Base-by-base conservation (phyloP, 106 monocot species). In the Dioscorea alata region DNA sequence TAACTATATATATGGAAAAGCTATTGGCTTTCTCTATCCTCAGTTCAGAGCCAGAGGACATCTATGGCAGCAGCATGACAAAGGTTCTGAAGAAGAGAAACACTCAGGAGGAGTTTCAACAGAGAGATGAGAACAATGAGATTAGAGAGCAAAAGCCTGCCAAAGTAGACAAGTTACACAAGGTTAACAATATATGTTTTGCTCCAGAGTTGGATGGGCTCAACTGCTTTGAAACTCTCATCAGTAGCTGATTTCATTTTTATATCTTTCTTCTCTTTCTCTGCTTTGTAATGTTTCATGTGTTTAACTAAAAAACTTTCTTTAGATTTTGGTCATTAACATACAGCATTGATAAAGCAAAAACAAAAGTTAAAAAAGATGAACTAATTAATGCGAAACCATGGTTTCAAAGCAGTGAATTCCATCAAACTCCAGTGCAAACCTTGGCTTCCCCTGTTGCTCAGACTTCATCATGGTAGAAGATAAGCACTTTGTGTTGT, bases 121-220 rank as follows among this genome's bases (percentile, higher is more conserved):
- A 19, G 19, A 65, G 42, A 8, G 42, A 42, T 4, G 48, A 20
- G n/a, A 48, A 48, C 2, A 35, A 42, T 28, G 28, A 28, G 28
- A 28, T 28, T 3, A 28, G 28, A 28, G 28, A 28, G 28, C 28
- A 28, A 28, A 28, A 3, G 28, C 28, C 28, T 1, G 3, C 2
- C 16, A 42, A 65, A 42, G 65, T 6, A 0, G 65, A 42, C 21
- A 13, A 21, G 13, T 13, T 13, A 13, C 22, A 13, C 8, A 21
- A 33, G 48, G 42, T 19, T 33, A 42, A 42, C 17, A 42, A 42
- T 1, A 8, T n/a, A n/a, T 65, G 65, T 42, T 65, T 42, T 21
- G 33, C 65, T 9, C 65, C 35, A 6, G 35, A 65, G 65, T 65
- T 65, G 34, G 65, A 65, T 65, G 65, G 65, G 35, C 16, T 35